Conservation (phyloP, 345 rosid species). For the Sonneratia alba region DNA sequence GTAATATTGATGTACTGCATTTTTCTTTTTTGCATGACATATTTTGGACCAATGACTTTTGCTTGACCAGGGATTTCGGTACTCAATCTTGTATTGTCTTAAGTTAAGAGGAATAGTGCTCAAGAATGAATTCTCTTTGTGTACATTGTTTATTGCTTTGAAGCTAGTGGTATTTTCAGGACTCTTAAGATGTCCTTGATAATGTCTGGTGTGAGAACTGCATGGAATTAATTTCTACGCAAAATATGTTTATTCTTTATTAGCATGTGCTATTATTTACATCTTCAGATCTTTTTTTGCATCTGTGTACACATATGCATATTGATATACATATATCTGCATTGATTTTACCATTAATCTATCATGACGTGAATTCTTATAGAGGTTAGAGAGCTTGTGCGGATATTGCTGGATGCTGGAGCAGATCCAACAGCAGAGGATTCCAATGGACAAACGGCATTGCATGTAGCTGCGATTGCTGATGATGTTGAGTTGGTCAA, state of each 20-base stretch:
- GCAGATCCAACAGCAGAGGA: constrained; percentile 91
- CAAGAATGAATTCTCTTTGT: background rate
- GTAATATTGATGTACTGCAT: constrained; percentile 30
- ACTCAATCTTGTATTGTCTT: background rate
- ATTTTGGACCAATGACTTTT: background rate
- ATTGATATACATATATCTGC: background rate
- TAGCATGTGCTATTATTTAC: background rate
- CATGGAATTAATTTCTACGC: background rate
- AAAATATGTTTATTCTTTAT: background rate
- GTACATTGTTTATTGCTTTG: background rate
- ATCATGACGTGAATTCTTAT: constrained; percentile 15
- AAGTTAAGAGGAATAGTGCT: background rate
- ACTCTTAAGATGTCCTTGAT: background rate
- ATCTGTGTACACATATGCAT: background rate
- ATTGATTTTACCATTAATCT: background rate
- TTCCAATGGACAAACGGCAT: constrained; percentile 78
- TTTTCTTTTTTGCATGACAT: background rate
- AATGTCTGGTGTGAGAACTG: background rate
- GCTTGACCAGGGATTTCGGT: background rate
- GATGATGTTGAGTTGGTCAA: constrained; percentile 82
- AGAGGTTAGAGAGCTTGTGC: constrained; percentile 92
- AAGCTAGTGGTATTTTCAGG: background rate
- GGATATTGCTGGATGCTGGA: constrained; percentile 77
- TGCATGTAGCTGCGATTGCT: constrained; percentile 90
- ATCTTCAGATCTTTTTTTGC: background rate